phyloP scores from a whole-genome alignment of 192 early-diverging fungal species.

The Globomyces pollinis-pini region DNA sequence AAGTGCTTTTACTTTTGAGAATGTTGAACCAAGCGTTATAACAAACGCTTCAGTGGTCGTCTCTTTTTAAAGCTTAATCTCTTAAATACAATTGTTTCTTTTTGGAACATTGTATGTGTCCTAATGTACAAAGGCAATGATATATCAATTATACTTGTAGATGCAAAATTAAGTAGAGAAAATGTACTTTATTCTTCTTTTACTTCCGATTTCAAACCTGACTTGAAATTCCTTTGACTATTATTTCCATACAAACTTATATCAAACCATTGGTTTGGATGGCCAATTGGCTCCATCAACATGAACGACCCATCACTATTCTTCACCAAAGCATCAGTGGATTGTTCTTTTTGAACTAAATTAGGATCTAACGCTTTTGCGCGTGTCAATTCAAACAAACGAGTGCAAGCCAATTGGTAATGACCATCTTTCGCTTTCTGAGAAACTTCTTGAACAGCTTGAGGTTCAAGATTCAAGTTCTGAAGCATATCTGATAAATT shows the following conservation, averaged over 20 bases:
- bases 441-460: conserved; percentile 57
- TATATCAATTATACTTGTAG: too few species aligned
- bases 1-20: too few species aligned
- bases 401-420: conserved; percentile 90
- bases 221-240: too few species aligned
- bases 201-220: too few species aligned
- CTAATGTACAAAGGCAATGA: too few species aligned
- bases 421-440: conserved; percentile 63
- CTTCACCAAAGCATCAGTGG: too few species aligned
- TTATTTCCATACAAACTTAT: conserved; percentile 14
- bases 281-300: conserved; percentile 64
- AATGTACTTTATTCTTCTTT: conserved; percentile 3
- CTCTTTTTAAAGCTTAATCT: too few species aligned
- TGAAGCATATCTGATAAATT: conserved; percentile 57
- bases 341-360: conserved; percentile 7
- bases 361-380: conserved; percentile 13
- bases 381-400: conserved; percentile 68
- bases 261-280: conserved; percentile 95
- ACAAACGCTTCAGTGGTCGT: too few species aligned
- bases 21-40: too few species aligned
- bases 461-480: conserved; percentile 49
- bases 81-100: too few species aligned
- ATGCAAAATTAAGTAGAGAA: neutral
- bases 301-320: conserved; percentile 20
- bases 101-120: too few species aligned